Evolutionary conservation across 2,329 filamentous ascomycete species (phyloP).

Genomic region (Verticillium dahliae): DNA sequence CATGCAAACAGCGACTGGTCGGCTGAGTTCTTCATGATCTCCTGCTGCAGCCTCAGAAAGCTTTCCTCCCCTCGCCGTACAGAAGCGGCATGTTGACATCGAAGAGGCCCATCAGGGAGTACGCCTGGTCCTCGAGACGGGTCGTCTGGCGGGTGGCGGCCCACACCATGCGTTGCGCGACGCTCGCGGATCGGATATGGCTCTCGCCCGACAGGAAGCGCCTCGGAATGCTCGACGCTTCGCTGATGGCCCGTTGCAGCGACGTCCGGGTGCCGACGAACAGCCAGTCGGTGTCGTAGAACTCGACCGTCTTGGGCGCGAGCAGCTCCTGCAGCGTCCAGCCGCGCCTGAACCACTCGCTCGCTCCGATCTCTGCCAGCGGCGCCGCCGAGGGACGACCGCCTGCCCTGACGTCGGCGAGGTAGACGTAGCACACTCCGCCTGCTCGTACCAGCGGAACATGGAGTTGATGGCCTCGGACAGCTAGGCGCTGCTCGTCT

Average conservation of each 20-base stretch:
- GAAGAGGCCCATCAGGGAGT: slow-evolving; percentile 24
- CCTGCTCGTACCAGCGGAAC: slow-evolving; percentile 11
- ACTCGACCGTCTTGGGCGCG: slow-evolving; percentile 13
- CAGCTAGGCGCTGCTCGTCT: not conserved
- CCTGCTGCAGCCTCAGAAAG: slow-evolving; percentile 16
- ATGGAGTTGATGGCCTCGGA: slow-evolving; percentile 11
- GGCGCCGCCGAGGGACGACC: not conserved
- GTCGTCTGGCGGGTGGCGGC: slow-evolving; percentile 17
- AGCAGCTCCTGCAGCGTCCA: slow-evolving; percentile 10
- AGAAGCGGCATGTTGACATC: slow-evolving; percentile 23
- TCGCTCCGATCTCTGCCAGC: not conserved
- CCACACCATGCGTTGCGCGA: slow-evolving; percentile 23
- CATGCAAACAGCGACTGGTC: slow-evolving; percentile 18
- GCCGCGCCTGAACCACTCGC: not conserved
- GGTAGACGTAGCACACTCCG: slow-evolving; percentile 13
- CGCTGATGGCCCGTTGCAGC: slow-evolving; percentile 1
- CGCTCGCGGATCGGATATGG: not conserved
- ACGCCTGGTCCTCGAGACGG: slow-evolving; percentile 20
- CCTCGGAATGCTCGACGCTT: not conserved
- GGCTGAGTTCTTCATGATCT: slow-evolving; percentile 12
- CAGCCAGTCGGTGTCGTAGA: slow-evolving; percentile 14
- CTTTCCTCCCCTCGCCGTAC: slow-evolving; percentile 19
- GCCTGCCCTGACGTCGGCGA: slow-evolving; percentile 8
- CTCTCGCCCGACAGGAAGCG: not conserved
- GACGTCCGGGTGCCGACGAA: slow-evolving; percentile 11